A percentile compares a stretch with the other conserved stretches of the same genome.
Evolutionary conservation across 352 stramenopile species (phyloP).

Genomic region (Pythium monospermum): DNA sequence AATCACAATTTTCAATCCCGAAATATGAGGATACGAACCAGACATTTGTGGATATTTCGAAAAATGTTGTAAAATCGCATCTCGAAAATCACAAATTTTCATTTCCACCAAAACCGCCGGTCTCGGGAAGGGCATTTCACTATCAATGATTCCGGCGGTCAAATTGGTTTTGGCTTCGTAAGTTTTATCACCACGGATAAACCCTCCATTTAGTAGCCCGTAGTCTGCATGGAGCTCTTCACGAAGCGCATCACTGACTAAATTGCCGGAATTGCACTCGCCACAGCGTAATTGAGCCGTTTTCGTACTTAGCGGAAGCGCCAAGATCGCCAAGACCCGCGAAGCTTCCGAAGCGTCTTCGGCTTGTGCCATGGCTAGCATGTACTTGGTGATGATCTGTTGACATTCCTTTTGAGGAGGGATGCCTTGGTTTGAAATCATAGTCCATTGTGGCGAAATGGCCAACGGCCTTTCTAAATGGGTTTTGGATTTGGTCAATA

Average conservation of each 20-base stretch:
- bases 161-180: conserved; percentile 68
- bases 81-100: conserved; percentile 48
- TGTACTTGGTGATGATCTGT: conserved; percentile 71
- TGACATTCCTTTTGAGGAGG: conserved; percentile 49
- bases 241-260: conserved; percentile 76
- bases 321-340: conserved; percentile 49
- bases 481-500: conserved; percentile 35
- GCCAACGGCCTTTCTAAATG: conserved; percentile 41
- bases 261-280: conserved; percentile 72
- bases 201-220: conserved; percentile 86
- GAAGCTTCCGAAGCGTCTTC: conserved; percentile 37
- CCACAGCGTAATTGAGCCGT: conserved; percentile 64
- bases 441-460: conserved; percentile 71
- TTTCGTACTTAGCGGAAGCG: conserved; percentile 52
- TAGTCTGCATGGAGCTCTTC: conserved; percentile 58
- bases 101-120: conserved; percentile 66
- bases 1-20: conserved; percentile 45
- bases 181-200: conserved; percentile 78
- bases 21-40: conserved; percentile 79
- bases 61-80: conserved; percentile 75
- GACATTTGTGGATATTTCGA: conserved; percentile 69
- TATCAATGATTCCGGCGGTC: conserved; percentile 66
- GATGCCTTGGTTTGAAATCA: conserved; percentile 67
- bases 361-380: conserved; percentile 52
- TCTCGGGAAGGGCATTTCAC: conserved; percentile 85